Percentiles rank a stretch among this genome's conserved stretches.
phyloP scores from a whole-genome alignment of 2,329 filamentous ascomycete genomes.

The Ilyonectria robusta region DNA sequence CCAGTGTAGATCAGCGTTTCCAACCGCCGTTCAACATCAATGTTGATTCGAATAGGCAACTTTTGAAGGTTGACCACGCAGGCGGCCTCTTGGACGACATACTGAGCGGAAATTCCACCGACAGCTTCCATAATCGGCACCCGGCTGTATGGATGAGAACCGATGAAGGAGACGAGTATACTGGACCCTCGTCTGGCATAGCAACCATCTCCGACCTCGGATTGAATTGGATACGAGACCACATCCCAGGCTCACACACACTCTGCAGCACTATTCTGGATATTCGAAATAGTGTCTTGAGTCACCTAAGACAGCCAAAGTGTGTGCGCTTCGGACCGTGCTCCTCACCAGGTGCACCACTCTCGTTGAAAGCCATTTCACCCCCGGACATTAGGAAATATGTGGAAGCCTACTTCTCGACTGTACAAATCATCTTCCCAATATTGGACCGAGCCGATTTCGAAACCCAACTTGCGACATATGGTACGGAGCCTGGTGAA shows the following conservation, averaged over 20 bases:
- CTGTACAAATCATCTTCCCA: constrained; percentile 8
- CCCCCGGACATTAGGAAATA: not conserved
- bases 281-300: not conserved
- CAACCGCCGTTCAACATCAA: not conserved
- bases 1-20: too few relatives aligned
- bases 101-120: not conserved
- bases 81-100: constrained; percentile 4
- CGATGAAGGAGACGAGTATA: constrained; percentile 22
- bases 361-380: not conserved
- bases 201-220: constrained; percentile 16
- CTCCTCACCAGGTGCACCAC: not conserved
- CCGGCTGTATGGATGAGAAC: constrained; percentile 17
- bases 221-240: constrained; percentile 12
- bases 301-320: constrained; percentile 7
- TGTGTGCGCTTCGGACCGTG: not conserved
- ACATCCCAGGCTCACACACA: constrained; percentile 1
- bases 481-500: not conserved
- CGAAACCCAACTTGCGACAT: not conserved
- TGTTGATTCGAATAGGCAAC: too few relatives aligned
- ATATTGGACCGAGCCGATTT: constrained; percentile 2
- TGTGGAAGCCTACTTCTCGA: constrained; percentile 7
- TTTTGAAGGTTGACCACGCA: not conserved
- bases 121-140: not conserved
- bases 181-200: constrained; percentile 24
- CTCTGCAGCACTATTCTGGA: constrained; percentile 12